Percentiles rank a stretch among this genome's conserved stretches.
These are phyloP conservation scores for Erysimum cheiri DNA, from an alignment of 441 rosid species.

Conservation along the genomic window DNA sequence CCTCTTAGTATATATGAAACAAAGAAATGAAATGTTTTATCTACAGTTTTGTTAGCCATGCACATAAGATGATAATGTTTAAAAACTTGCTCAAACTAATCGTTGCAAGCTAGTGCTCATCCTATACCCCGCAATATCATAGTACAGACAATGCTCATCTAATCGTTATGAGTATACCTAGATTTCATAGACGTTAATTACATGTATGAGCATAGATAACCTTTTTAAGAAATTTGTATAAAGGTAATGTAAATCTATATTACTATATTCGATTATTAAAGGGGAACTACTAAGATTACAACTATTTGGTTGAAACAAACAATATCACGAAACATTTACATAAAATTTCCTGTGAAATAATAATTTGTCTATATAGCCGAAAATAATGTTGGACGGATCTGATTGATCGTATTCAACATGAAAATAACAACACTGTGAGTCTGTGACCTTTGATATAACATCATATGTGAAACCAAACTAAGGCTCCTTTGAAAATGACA, in stretches of 20 bases:
- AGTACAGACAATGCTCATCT: neutral
- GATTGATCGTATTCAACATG: conserved; percentile 28
- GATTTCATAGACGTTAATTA: neutral
- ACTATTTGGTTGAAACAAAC: neutral
- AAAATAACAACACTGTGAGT: conserved; percentile 31
- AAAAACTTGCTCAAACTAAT: neutral
- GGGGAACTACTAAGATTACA: neutral
- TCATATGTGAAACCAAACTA: conserved; percentile 35
- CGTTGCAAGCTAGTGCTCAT: neutral
- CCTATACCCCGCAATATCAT: neutral
- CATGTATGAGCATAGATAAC: neutral
- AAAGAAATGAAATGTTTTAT: neutral
- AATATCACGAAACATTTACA: neutral
- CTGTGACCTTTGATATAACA: conserved; percentile 11
- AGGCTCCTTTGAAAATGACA: conserved; percentile 35
- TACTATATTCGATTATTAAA: neutral
- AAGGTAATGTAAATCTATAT: neutral
- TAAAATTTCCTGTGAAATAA: neutral
- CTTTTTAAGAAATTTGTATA: neutral
- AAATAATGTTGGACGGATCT: conserved; percentile 5
- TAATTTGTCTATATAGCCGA: conserved; percentile 8
- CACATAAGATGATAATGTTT: neutral
- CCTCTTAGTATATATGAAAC: neutral
- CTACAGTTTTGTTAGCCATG: neutral
- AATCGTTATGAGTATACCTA: neutral